Percentiles rank a stretch among this genome's conserved stretches.
These are phyloP conservation scores for Acanthamoeba quina DNA, from an alignment of 208 protist species.

Conservation along the genomic window DNA sequence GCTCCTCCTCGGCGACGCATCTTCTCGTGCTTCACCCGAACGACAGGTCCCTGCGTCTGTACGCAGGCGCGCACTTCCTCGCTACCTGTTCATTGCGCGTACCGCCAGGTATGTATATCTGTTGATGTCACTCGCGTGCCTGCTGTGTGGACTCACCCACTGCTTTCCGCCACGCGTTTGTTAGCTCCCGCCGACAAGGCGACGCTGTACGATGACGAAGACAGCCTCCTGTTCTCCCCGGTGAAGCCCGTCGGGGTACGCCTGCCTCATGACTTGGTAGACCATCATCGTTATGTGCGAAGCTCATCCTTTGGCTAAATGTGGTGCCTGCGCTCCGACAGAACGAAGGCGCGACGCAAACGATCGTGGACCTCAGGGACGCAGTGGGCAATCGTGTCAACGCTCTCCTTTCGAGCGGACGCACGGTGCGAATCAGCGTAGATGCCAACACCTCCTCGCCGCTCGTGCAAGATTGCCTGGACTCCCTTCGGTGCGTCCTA, in stretches of 20 bases:
- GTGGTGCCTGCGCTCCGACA: not conserved
- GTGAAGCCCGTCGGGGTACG: not conserved
- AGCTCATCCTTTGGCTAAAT: not conserved
- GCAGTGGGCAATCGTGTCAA: not conserved
- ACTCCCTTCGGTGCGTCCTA: constrained; percentile 1
- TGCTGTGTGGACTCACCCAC: not conserved
- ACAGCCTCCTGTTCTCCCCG: constrained; percentile 5
- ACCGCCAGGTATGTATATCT: not conserved
- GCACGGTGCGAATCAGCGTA: constrained; percentile 16
- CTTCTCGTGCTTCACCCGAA: not conserved
- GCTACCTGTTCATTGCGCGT: not conserved
- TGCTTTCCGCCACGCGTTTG: not conserved
- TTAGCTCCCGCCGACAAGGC: not conserved
- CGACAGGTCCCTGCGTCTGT: not conserved
- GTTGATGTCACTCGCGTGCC: too few species aligned
- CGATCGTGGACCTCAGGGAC: constrained; percentile 1
- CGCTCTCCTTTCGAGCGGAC: not conserved
- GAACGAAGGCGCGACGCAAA: not conserved
- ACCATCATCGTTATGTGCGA: not conserved
- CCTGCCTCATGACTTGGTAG: not conserved
- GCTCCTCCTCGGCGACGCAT: not conserved
- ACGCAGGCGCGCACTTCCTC: constrained; percentile 8
- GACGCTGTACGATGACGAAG: not conserved
- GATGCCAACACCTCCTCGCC: not conserved
- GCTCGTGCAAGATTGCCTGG: constrained; percentile 17